Percentiles rank a stretch among this genome's conserved stretches.
Conservation (phyloP, 2,329 filamentous ascomycete genomes). For the Fusarium dimerum region DNA sequence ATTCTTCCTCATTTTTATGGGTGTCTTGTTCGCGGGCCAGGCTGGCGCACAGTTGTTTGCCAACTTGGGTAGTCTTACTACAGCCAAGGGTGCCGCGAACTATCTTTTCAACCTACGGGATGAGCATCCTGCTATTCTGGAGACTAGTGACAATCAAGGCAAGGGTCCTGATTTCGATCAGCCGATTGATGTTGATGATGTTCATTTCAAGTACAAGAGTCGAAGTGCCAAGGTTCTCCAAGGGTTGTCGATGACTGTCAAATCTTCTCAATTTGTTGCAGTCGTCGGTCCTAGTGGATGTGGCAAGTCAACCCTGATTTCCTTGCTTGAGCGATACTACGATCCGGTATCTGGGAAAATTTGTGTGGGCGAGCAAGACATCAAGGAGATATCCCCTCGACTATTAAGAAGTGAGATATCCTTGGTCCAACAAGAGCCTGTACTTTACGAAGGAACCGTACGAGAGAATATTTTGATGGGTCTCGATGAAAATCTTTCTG, state of each 20-base stretch:
- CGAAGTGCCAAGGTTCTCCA: constrained; percentile 38
- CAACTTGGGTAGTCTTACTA: constrained; percentile 53
- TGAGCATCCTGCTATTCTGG: constrained; percentile 30
- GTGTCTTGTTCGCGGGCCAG: constrained; percentile 49
- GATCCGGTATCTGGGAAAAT: constrained; percentile 36
- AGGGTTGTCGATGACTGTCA: constrained; percentile 42
- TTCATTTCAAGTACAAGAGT: constrained; percentile 60
- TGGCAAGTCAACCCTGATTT: constrained; percentile 62
- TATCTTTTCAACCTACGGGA: constrained; percentile 47
- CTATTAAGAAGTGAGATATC: constrained; percentile 38
- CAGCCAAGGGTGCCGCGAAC: constrained; percentile 48
- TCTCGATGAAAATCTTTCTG: constrained; percentile 30
- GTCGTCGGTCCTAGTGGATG: constrained; percentile 60
- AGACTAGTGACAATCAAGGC: constrained; percentile 30
- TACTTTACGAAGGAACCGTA: constrained; percentile 52
- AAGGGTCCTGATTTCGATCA: constrained; percentile 12
- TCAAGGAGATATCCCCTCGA: constrained; percentile 31
- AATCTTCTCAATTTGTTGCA: constrained; percentile 51
- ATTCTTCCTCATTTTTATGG: constrained; percentile 54
- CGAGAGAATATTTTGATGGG: constrained; percentile 58
- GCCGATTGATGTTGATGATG: constrained; percentile 42
- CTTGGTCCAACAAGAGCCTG: constrained; percentile 44
- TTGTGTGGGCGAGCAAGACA: constrained; percentile 30
- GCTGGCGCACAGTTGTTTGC: constrained; percentile 44
- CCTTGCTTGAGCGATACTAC: constrained; percentile 49